Evolutionary conservation across 192 early-diverging fungal genomes (phyloP).

Genomic region (Phycomyces nitens): DNA sequence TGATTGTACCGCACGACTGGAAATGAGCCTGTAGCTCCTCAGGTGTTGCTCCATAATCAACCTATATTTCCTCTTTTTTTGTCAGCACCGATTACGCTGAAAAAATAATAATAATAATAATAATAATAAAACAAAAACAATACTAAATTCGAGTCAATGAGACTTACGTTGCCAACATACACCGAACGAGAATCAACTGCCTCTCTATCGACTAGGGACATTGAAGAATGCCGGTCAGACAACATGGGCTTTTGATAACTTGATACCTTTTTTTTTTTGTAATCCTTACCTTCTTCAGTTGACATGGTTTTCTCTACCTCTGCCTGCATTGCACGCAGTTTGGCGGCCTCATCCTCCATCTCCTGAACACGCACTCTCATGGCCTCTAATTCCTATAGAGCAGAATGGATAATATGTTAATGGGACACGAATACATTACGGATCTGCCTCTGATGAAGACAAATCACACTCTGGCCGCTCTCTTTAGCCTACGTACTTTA

Average conservation of each 20-base stretch:
- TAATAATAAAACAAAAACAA: background rate
- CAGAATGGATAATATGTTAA: background rate
- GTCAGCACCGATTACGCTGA: too few species aligned
- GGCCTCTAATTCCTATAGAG: constrained; percentile 66
- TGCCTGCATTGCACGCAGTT: constrained; percentile 73
- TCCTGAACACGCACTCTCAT: constrained; percentile 75
- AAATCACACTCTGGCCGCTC: background rate
- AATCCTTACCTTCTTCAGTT: constrained; percentile 46
- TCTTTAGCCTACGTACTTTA: background rate
- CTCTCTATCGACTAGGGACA: constrained; percentile 50
- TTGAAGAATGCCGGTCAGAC: background rate
- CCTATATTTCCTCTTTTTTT: constrained; percentile 31
- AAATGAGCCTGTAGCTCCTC: constrained; percentile 96
- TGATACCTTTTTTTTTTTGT: too few species aligned
- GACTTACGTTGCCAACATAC: constrained; percentile 86
- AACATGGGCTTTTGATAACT: too few species aligned
- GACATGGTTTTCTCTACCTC: constrained; percentile 73
- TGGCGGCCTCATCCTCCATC: constrained; percentile 82
- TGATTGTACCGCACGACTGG: constrained; percentile 92
- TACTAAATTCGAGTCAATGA: background rate
- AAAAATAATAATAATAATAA: background rate
- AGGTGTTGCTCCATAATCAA: constrained; percentile 91
- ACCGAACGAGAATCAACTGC: constrained; percentile 84
- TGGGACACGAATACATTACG: too few species aligned
- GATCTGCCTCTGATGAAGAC: too few species aligned